Base-by-base conservation (phyloP, 2,329 filamentous ascomycete species). In the Chaetomium sp. region DNA sequence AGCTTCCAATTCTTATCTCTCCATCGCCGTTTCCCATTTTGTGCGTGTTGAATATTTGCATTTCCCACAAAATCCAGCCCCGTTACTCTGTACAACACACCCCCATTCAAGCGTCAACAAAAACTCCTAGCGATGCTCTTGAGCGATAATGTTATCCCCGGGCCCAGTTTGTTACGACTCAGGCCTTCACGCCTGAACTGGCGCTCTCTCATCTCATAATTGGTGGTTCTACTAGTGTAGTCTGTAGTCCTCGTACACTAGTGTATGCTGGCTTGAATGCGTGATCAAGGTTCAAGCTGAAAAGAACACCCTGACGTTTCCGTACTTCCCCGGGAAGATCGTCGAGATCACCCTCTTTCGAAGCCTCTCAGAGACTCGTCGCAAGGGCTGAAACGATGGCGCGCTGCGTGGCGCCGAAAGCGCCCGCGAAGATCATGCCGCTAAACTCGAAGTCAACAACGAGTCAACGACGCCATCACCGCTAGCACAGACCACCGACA, bases 371-470 rank as follows among this genome's bases (percentile, higher is more conserved):
- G 46, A 45, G 19, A 53, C 49, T 51, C 36, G 36, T 10, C 27
- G 40, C 47, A 55, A 53, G 33, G 56, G 58, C 58, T 62, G 61
- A 63, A 64, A 63, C 62, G 49, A 59, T 59, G 61, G 59, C 59
- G 58, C 55, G 55, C 44, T 55, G 55, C 53, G 54, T 62, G 62
- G 62, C 62, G 62, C 53, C 55, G 53, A 45, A 46, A 54, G 55
- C 44, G 43, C 46, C 46, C 49, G 52, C 40, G 58, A 41, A 49
- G 58, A 62, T 63, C 61, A 62, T 58, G 49, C 44, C 57, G 61
- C 59, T 56, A 62, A 51, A 19, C 36, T 49, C 40, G 40, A 36
- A 8, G 11, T n/a, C 14, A 53, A 34, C 14, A 53, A 34, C 27
- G 35, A 35, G 34, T 36, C 45, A 48, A 52, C 34, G 19, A 32